Conservation (phyloP, 805 yeast species). For the Kluyveromyces nonfermentans region DNA sequence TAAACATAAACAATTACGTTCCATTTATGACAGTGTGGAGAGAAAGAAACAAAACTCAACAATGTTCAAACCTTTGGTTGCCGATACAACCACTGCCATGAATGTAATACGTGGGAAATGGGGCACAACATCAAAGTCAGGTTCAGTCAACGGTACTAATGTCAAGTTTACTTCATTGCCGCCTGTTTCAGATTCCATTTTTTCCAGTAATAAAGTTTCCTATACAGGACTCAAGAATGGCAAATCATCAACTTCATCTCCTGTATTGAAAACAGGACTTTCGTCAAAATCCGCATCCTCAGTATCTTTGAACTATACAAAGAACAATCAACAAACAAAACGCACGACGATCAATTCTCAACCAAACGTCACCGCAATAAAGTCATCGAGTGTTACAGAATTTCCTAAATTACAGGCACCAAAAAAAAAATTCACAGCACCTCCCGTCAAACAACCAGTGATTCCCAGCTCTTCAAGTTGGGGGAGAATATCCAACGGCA, state of each 20-base stretch:
- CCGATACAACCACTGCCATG: conserved; percentile 9
- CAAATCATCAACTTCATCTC: background rate
- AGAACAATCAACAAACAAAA: background rate
- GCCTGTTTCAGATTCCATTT: conserved; percentile 2
- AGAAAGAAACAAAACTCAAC: conserved; percentile 13
- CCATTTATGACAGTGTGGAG: conserved; percentile 23
- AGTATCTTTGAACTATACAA: conserved; percentile 1
- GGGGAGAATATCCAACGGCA: conserved; percentile 15
- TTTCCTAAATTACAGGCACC: conserved; percentile 4
- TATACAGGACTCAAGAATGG: background rate
- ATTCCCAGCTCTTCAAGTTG: conserved; percentile 31
- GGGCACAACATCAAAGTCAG: conserved; percentile 31
- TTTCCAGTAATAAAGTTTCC: background rate
- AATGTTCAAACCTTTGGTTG: conserved; percentile 19
- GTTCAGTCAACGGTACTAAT: background rate
- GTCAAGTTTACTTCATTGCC: conserved; percentile 2
- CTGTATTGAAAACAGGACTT: background rate
- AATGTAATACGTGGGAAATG: conserved; percentile 23
- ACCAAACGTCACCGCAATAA: conserved; percentile 2
- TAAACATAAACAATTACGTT: conserved; percentile 33
- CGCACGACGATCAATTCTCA: background rate
- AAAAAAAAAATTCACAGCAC: conserved; percentile 30
- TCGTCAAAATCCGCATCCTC: conserved; percentile 2
- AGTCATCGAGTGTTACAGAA: background rate
- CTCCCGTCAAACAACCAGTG: conserved; percentile 45